Evolutionary conservation across 441 rosid species (phyloP), one percentile per base, ranked within the genome.

Genomic region (Pelargonium myrrhifolium): DNA sequence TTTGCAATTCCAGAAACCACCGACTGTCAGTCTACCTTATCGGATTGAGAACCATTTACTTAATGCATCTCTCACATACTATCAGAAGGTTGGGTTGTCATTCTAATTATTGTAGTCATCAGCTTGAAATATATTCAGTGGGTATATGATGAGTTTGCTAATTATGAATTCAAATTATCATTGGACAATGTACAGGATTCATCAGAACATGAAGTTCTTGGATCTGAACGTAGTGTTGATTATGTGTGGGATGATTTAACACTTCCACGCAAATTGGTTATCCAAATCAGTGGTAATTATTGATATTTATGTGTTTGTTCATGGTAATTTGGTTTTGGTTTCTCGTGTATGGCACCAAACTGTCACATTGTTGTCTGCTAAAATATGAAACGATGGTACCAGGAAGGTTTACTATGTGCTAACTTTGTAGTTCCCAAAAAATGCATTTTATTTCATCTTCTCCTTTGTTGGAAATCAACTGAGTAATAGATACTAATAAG

Each of bases 241-340:
- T 94, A 91, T 81, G 95, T 84, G 72, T 94, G 99, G 97, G 97
- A 91, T 83, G 93, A 91, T 89, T 70, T 80, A 79, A 87, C 89
- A 66, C 96, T 86, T 84, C 97, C 99, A 11, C 97, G 76, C 78
- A 94, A 84, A 80, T 83, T 94, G 76, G 79, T 91, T 72, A 85
- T 94, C 71, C 70, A 88, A 59, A 78, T 94, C 71, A 84, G 74
- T 79, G 94, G 99, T 94, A 88, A 71, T 64, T 60, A 60, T 64
- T 51, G 64, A 40, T 70, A 68, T 71, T 62, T 49, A 18, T 47
- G 18, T 55, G 59, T 70, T 43, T 69, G 60, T 14, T 72, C 61
- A 47, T 51, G 14, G 45, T 65, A 60, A 28, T 69, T 66, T 21
- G 15, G 56, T 42, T 49, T 39, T 28, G 22, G 7, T 35, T 35